Evolutionary conservation across 176 grass and related monocot species (phyloP).

Genomic region (Microstegium vimineum): DNA sequence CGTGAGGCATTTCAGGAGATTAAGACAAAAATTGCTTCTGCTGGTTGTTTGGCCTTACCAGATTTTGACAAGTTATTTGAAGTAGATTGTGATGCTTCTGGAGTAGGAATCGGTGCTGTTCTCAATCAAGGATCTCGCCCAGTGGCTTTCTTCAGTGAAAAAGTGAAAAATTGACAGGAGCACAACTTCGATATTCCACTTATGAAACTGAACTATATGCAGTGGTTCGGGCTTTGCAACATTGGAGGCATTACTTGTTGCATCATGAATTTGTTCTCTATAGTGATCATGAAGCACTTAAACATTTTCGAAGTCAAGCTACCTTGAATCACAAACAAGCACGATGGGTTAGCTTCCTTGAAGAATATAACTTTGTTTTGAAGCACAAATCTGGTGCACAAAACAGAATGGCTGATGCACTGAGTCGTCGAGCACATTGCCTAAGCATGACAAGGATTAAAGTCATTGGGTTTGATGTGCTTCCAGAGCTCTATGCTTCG

Average conservation of each 20-base stretch:
- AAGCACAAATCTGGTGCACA: not conserved
- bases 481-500: not conserved
- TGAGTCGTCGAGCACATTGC: not conserved
- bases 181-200: not conserved
- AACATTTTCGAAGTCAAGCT: not conserved
- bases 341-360: not conserved
- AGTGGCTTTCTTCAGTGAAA: not conserved
- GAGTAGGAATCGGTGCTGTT: not conserved
- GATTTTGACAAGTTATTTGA: not conserved
- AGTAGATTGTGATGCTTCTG: not conserved
- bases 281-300: not conserved
- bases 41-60: not conserved
- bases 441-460: not conserved
- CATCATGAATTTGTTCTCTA: not conserved
- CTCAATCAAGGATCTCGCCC: not conserved
- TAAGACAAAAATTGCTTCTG: not conserved
- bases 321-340: not conserved
- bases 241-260: not conserved
- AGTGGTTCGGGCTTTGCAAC: not conserved
- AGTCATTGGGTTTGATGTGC: not conserved
- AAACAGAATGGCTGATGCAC: not conserved
- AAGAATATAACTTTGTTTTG: not conserved
- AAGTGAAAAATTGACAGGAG: not conserved
- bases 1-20: not conserved
- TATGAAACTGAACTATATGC: not conserved